Base-by-base conservation (phyloP, 371 early-diverging fungal genomes). In the Rhizomucor miehei region DNA sequence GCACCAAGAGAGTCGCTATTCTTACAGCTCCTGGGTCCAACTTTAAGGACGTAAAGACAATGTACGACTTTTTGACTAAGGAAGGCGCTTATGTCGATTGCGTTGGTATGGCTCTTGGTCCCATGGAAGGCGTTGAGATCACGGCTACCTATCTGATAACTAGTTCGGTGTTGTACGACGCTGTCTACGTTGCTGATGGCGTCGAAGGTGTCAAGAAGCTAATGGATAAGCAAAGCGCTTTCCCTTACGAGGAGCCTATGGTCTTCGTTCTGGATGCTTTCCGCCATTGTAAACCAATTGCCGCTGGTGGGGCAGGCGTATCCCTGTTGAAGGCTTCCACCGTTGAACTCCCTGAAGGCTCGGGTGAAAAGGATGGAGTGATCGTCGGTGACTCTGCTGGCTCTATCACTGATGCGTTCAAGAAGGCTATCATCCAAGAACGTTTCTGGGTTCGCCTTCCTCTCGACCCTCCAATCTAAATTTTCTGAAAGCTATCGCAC, bases 281-380 rank as follows among this genome's bases (percentile, higher is more conserved):
- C 56, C 64, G 66, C 36, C 67, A 71, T 45, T 60, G 59, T 34
- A 71, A 71, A 29, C 68, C 68, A 14, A 57, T 71, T 36, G 68
- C 63, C 37, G 66, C 63, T 21, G 36, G 59, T 25, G 51, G 51
- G n/a, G 57, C 59, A 16, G 67, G 61, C 46, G 49, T 54, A 23
- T 20, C 53, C 3, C 48, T 71, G 8, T 49, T 67, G 16, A 43
- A 66, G 44, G 48, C 48, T 23, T 58, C 62, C 54, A 37, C 56
- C 1, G 37, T 36, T 0, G 41, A 41, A 16, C 3, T 41, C 6
- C 48, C 49, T 11, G 52, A 45, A 20, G 36, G 45, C 23, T 38
- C 25, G 9, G 14, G 43, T 6, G 56, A 55, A 25, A 14, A 19
- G 19, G 40, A 62, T 21, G 67, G 65, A 17, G 47, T 71, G 13